phyloP scores from a whole-genome alignment of 148 eudicot species.

The Diospyros kaki region DNA sequence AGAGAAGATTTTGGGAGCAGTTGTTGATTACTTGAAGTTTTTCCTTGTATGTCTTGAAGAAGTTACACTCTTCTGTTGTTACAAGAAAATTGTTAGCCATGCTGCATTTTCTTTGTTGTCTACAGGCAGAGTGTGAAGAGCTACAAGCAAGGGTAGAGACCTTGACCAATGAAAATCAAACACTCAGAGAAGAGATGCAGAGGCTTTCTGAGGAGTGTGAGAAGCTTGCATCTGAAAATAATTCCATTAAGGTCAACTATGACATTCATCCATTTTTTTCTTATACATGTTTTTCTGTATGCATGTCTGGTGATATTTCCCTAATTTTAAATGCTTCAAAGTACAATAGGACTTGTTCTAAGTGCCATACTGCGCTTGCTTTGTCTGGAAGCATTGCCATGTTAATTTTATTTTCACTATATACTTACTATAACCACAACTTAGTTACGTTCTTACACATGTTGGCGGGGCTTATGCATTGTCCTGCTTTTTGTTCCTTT shows the following conservation, averaged over 20 bases:
- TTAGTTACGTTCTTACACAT: not conserved
- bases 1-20: not conserved
- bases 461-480: too few species aligned
- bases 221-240: slow-evolving; percentile 69
- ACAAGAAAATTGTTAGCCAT: not conserved
- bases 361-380: not conserved
- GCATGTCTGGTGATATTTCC: not conserved
- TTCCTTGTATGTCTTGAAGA: not conserved
- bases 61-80: not conserved
- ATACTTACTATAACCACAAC: not conserved
- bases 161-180: slow-evolving; percentile 52
- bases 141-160: slow-evolving; percentile 65
- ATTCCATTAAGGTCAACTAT: slow-evolving; percentile 57
- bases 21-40: not conserved
- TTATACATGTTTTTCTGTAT: not conserved
- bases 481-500: not conserved
- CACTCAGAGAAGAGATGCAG: slow-evolving; percentile 63
- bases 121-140: slow-evolving; percentile 89
- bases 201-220: slow-evolving; percentile 67
- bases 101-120: slow-evolving; percentile 5
- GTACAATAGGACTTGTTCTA: not conserved
- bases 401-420: not conserved
- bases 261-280: not conserved
- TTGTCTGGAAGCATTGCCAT: not conserved
- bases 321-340: not conserved